Base-by-base conservation (phyloP, 352 stramenopile species). In the Phytophthora melonis region DNA sequence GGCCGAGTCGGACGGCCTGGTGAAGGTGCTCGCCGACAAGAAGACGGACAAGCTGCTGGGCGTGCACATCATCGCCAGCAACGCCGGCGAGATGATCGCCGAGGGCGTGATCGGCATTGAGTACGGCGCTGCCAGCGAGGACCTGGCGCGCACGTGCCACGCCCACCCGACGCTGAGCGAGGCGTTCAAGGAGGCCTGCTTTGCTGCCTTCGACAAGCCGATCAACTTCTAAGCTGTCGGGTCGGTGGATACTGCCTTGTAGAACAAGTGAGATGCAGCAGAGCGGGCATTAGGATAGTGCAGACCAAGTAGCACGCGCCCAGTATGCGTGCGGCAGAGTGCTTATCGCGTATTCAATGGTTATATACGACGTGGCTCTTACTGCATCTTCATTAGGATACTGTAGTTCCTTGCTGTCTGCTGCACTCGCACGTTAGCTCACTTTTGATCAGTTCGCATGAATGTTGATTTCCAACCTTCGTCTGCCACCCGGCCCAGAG, bases 61-160 rank as follows among this genome's bases (percentile, higher is more conserved):
- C 63, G 93, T 98, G 63, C 98, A 99, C 89, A 99, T 99, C 78
- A 99, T 99, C 62, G 98, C 97, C 68, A 96, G 97, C 63, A 99
- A 99, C 86, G 98, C 98, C 41, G 98, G 97, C 58, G 98, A 99
- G 82, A 99, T 99, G 96, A 99, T 99, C 83, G 92, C 97, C 27
- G 98, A 99, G 80, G 98, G 94, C 55, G 97, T 99, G 27, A 90
- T 99, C 68, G 98, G 93, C 58, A 98, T 99, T 78, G 98, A 99
- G 86, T 99, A 99, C 83, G 98, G 98, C 68, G 98, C 98, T 7
- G 95, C 95, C 52, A 97, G 96, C 50, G 98, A 99, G 80, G 98
- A 99, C 84, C 92, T 99, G 83, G 98, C 96, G n/a, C 94, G 98
- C 61, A 99, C 98, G 74, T 99, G 97, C 84, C 98, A 99, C 87